phyloP scores from a whole-genome alignment of 495 filamentous ascomycete genomes.

The Hyaloscypha variabilis region DNA sequence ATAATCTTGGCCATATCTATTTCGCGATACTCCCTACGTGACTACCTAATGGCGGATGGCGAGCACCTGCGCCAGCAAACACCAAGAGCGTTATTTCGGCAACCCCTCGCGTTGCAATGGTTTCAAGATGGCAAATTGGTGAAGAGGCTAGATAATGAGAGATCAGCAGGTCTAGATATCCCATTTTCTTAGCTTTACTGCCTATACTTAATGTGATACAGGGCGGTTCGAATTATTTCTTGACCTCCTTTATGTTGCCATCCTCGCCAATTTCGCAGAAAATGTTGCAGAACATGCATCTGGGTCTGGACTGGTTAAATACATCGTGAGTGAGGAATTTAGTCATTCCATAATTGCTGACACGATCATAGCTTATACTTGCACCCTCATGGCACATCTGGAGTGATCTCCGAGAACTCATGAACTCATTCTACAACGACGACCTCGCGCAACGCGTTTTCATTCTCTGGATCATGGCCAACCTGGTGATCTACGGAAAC shows the following conservation, averaged over 20 bases:
- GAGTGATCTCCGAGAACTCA: constrained; percentile 48
- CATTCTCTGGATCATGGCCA: constrained; percentile 51
- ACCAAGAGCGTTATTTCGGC: constrained; percentile 34
- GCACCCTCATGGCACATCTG: constrained; percentile 50
- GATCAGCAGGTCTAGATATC: constrained; percentile 37
- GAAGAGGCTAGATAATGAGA: constrained; percentile 40
- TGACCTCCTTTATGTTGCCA: constrained; percentile 50
- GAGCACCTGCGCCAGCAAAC: constrained; percentile 6
- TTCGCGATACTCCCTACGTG: not conserved
- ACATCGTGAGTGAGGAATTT: constrained; percentile 4
- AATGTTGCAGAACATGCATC: constrained; percentile 12
- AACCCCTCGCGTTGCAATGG: constrained; percentile 46
- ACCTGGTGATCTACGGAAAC: constrained; percentile 49
- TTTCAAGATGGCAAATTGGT: constrained; percentile 43
- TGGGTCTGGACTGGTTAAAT: constrained; percentile 5
- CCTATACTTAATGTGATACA: constrained; percentile 9
- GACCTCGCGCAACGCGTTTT: constrained; percentile 48
- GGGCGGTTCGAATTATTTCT: constrained; percentile 52
- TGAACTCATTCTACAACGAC: constrained; percentile 54
- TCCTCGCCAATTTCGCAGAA: constrained; percentile 23
- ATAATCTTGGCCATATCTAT: too few relatives aligned
- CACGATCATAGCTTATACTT: constrained; percentile 37
- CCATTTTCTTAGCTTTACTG: not conserved
- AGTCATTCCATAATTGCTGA: not conserved
- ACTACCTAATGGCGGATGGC: constrained; percentile 1